Base-by-base conservation (phyloP, 2,329 filamentous ascomycete species). In the Exophiala phaeomuriformis region DNA sequence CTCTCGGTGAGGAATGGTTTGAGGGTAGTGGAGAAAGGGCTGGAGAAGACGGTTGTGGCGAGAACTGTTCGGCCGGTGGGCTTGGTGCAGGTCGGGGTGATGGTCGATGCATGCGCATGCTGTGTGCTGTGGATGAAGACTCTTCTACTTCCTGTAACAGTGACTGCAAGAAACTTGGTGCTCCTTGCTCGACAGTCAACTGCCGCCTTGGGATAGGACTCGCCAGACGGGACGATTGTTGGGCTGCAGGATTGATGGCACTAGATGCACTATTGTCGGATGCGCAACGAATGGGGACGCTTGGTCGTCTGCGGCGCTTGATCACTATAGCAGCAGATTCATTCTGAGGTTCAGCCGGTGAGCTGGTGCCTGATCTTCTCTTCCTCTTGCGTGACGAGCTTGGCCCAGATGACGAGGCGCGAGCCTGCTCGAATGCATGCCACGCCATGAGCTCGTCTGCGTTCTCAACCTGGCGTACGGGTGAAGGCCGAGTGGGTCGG, bases 371-470 rank as follows among this genome's bases (percentile, higher is more conserved):
- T 2, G 89, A 94, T 66, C 89, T 93, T 49, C 90, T 82, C 72
- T 95, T 90, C 55, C 87, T 82, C 48, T 75, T 73, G 58, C 71
- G 76, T 46, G 76, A 69, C 45, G 69, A 65, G 32, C 48, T 58
- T 59, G 72, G 67, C 27, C 77, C 69, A 57, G 74, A 76, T 59
- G 86, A 79, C 12, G 80, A 78, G 56, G 90, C 85, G 59, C 88
- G 80, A 41, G 88, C 90, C 67, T 85, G 87, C 62, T 96, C 90
- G 58, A 97, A 84, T 19, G 87, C 89, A 58, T 90, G 88, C 93
- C 91, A 96, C 3, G 91, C 89, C 53, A 83, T 79, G 50, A 85
- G 77, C 68, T 95, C 90, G 62, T 95, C 90, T 40, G 84, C 74
- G 5, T 85, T 86, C 68, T 94, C 87, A 36, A 82, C 81, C 40